Evolutionary conservation across 1,139 yeast genomes (phyloP), one percentile per base, ranked within the genome.

Genomic region (Waltiozyma sp.): DNA sequence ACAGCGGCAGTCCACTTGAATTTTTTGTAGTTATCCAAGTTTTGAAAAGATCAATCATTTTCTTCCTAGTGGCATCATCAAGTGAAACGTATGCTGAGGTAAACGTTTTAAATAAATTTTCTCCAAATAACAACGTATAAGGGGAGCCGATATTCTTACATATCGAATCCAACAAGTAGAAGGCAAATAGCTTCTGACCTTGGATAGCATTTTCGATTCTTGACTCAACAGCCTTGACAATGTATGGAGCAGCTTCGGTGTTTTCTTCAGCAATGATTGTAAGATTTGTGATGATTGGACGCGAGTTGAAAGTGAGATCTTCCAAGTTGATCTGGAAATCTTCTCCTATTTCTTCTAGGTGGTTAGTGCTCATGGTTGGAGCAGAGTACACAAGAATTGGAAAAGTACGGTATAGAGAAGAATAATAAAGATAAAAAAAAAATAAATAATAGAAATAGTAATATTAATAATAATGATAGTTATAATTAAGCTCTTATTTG

Each of bases 91-190:
- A 93, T 2, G 89, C 81, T 49, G 77, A 80, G 23, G 86, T 78
- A 61, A 82, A 91, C 3, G 85, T 66, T 52, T 70, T 75, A 63
- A 71, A 80, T 38, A 87, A 66, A 42, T 79, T 80, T 42, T 74
- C 56, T 6, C 88, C 83, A 58, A 89, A 78, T 47, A 83, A 63
- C 11, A 78, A 70, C 33, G 88, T 85, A 59, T 89, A 91, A 1
- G 97, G 96, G 47, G 79, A 74, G 7, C 96, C 96, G 19, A 87
- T 81, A 53, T 81, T 85, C 62, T 91, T 91, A 63, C 94, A 84
- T 40, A 91, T 83, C n/a, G 96, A 88, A 61, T 91, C 98, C 45
- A 91, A 65, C 41, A 89, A 70, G 59, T 89, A 91, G 51, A 91
- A 70, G 4, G 93, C 79, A 55, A 76, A 91, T 43, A 91, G 70